Base-by-base conservation (phyloP, 495 filamentous ascomycete species). In the Massariosphaeria phaeospora region DNA sequence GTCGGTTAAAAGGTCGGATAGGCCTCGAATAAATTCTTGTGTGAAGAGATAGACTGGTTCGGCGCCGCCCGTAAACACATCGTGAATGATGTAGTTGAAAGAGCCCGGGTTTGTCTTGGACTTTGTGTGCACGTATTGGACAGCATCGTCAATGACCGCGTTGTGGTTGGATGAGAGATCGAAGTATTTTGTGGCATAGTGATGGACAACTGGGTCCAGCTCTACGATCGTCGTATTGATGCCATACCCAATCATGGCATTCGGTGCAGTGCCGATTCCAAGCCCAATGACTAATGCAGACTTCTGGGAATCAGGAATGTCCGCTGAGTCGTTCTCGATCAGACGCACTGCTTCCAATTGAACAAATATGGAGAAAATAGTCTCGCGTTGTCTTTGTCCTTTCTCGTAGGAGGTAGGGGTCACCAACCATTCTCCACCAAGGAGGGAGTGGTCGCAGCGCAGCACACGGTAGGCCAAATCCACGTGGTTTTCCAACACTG, bases 11-110 rank as follows among this genome's bases (percentile, higher is more conserved):
- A 96, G 76, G 1, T 76, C 67, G 45, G 77, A 66, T 15, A 98
- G 71, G 24, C 81, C 79, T 27, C 72, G 62, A 11, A 98, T 69
- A 62, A 98, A 95, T 59, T 93, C 85, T 2, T 80, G 57, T 0
- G 93, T 96, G 70, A 98, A 97, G 1, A 98, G 78, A 17, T 83
- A 73, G 13, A 89, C 78, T 1, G 93, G 93, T 65, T 96, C 93
- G 2, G 89, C 89, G 49, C 91, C 93, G 13, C 93, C 93, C 0
- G 93, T 98, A 72, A 98, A 98, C n/a, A 98, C 93, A 62, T 98
- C 93, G 62, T 98, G 93, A 55, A 98, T 75, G 65, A 98, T 90
- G 73, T 95, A 97, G 68, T 95, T 84, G 65, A 84, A 97, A 34
- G 76, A 57, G 1, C 10, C 41, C 1, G 63, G 73, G 13, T 76